Evolutionary conservation across 768 basidiomycete species (phyloP).

Genomic region (Dioszegia crocea): DNA sequence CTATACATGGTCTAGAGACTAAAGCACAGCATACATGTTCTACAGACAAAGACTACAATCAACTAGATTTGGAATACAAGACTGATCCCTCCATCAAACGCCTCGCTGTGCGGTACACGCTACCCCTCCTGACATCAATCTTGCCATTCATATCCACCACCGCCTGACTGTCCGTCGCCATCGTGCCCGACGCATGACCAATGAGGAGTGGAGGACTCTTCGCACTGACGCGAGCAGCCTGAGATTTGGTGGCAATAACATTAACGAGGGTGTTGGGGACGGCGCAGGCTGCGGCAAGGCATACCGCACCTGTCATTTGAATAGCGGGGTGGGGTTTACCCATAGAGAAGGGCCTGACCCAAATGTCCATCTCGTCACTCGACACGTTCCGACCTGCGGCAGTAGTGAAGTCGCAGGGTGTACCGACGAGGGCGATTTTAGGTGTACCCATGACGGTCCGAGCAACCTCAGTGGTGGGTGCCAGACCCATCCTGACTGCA

Average conservation of each 20-base stretch:
- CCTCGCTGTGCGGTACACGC: constrained; percentile 65
- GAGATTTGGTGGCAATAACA: constrained; percentile 9
- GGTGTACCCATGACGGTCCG: constrained; percentile 64
- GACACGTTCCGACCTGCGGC: constrained; percentile 6
- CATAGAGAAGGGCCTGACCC: constrained; percentile 59
- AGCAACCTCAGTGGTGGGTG: constrained; percentile 55
- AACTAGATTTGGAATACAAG: constrained; percentile 41
- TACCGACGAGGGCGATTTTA: constrained; percentile 33
- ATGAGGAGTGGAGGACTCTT: constrained; percentile 54
- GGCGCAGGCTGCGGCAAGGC: constrained; percentile 20
- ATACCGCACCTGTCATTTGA: constrained; percentile 30
- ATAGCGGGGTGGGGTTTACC: constrained; percentile 52
- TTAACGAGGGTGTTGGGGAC: constrained; percentile 16
- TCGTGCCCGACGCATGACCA: constrained; percentile 63
- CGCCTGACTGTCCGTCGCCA: constrained; percentile 64
- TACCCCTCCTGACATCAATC: constrained; percentile 55
- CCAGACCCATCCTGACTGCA: constrained; percentile 69
- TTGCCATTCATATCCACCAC: constrained; percentile 50
- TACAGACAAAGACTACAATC: too few species aligned
- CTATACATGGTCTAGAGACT: too few species aligned
- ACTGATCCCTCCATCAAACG: constrained; percentile 67
- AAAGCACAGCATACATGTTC: too few species aligned
- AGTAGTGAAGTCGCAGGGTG: constrained; percentile 19
- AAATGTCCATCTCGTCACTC: constrained; percentile 24
- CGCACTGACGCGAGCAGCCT: neutral